Evolutionary conservation across 2,329 filamentous ascomycete species (phyloP).

Genomic region (Fusarium siculi): DNA sequence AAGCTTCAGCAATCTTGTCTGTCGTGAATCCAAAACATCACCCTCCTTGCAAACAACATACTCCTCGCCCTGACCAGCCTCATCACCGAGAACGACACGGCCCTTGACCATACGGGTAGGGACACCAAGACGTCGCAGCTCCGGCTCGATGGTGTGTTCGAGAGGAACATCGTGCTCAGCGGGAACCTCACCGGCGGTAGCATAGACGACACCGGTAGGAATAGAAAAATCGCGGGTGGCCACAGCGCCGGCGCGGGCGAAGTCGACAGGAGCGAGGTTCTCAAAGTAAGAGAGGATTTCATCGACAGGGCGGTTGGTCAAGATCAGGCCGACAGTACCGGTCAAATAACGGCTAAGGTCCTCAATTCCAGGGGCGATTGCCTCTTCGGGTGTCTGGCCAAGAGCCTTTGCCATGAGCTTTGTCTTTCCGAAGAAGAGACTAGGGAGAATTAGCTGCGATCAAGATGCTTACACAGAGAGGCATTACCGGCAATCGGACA

Average conservation of each 20-base stretch:
- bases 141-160: slow-evolving; percentile 89
- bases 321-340: slow-evolving; percentile 89
- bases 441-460: slow-evolving; percentile 49
- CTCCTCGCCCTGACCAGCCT: slow-evolving; percentile 62
- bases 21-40: slow-evolving; percentile 85
- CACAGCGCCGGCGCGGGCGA: slow-evolving; percentile 84
- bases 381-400: slow-evolving; percentile 79
- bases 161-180: slow-evolving; percentile 86
- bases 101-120: slow-evolving; percentile 91
- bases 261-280: slow-evolving; percentile 81
- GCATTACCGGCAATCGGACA: slow-evolving; percentile 82
- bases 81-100: slow-evolving; percentile 77
- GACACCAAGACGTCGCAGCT: slow-evolving; percentile 87
- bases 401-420: slow-evolving; percentile 98
- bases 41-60: slow-evolving; percentile 88
- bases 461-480: background rate
- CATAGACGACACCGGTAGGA: slow-evolving; percentile 84
- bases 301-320: slow-evolving; percentile 79
- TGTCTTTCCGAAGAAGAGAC: slow-evolving; percentile 98
- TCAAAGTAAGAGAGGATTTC: slow-evolving; percentile 79
- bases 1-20: slow-evolving; percentile 93
- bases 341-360: slow-evolving; percentile 74
- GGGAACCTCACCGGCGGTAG: slow-evolving; percentile 81
- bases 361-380: slow-evolving; percentile 82
- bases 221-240: slow-evolving; percentile 82